A percentile compares a stretch with the other conserved stretches of the same genome.
phyloP scores from a whole-genome alignment of 768 basidiomycete genomes.

The Auricularia sp. region DNA sequence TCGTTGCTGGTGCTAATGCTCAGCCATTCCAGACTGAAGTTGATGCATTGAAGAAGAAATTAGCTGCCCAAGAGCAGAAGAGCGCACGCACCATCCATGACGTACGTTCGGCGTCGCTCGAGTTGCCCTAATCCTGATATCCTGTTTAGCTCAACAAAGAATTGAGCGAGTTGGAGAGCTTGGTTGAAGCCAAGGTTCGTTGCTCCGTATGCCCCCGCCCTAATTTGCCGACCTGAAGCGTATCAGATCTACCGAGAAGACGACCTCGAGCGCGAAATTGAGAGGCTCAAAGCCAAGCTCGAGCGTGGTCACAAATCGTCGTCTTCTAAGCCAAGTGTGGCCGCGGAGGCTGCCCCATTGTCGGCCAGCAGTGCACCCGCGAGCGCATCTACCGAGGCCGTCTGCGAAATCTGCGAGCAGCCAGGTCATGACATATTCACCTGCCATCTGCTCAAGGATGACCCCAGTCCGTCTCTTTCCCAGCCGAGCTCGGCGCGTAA shows the following conservation, averaged over 20 bases:
- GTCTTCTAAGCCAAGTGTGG: conserved; percentile 37
- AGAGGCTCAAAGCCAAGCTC: conserved; percentile 63
- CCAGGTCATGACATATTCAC: conserved; percentile 81
- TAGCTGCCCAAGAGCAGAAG: conserved; percentile 66
- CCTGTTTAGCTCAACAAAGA: conserved; percentile 70
- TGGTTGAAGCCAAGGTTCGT: conserved; percentile 86
- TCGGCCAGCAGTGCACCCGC: conserved; percentile 15
- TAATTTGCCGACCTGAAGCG: too few relatives aligned
- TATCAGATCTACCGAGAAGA: conserved; percentile 82
- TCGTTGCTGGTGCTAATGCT: neutral
- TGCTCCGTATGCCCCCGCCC: neutral
- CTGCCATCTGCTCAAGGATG: conserved; percentile 64
- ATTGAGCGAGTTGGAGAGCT: conserved; percentile 80
- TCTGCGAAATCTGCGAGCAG: conserved; percentile 82
- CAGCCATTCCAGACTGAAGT: conserved; percentile 12
- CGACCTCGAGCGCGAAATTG: conserved; percentile 78
- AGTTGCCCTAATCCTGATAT: conserved; percentile 3
- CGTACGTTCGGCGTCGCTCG: conserved; percentile 26
- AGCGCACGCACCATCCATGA: conserved; percentile 57
- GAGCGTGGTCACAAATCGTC: conserved; percentile 48
- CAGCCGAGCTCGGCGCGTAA: conserved; percentile 5
- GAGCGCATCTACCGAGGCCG: conserved; percentile 21
- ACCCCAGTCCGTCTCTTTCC: conserved; percentile 16
- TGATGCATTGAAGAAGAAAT: conserved; percentile 50
- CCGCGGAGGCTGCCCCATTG: conserved; percentile 19